Percentiles rank a stretch among this genome's conserved stretches.
Evolutionary conservation across 2,329 filamentous ascomycete genomes (phyloP).

Genomic region (Fusarium buxicola): DNA sequence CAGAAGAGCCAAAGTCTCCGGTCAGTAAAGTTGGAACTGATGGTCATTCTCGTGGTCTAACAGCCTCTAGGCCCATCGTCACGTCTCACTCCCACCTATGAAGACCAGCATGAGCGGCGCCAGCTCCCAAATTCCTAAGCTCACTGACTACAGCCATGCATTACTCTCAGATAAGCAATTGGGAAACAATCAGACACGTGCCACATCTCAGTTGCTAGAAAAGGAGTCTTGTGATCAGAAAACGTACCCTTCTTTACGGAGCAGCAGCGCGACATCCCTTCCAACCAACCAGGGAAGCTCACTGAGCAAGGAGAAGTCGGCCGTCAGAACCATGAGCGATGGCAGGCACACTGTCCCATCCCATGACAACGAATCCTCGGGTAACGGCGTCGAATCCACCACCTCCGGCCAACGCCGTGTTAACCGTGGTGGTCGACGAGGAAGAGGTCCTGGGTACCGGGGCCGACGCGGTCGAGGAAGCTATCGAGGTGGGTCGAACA

Average conservation of each 20-base stretch:
- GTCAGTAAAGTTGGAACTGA: constrained; percentile 6
- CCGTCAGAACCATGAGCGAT: background rate
- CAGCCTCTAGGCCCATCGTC: constrained; percentile 32
- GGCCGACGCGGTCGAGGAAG: constrained; percentile 45
- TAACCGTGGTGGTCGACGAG: constrained; percentile 43
- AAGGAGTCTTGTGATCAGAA: background rate
- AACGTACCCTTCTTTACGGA: background rate
- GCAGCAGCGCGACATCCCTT: constrained; percentile 1
- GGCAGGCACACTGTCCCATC: background rate
- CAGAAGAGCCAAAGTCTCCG: constrained; percentile 21
- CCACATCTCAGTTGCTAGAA: background rate
- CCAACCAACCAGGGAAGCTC: background rate
- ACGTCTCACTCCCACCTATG: constrained; percentile 44
- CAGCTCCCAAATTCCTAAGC: constrained; percentile 45
- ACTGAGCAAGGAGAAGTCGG: constrained; percentile 1
- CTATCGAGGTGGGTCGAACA: constrained; percentile 19
- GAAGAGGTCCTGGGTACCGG: constrained; percentile 42
- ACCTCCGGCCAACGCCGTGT: constrained; percentile 23
- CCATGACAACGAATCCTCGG: constrained; percentile 26
- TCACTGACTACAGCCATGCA: constrained; percentile 26
- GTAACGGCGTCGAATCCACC: constrained; percentile 5
- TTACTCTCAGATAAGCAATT: constrained; percentile 1
- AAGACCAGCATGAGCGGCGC: constrained; percentile 7
- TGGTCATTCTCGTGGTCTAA: constrained; percentile 17
- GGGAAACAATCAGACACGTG: background rate